Percentiles rank a stretch among this genome's conserved stretches.
phyloP scores from a whole-genome alignment of 2,329 filamentous ascomycete species.

The Botrytis galanthina region DNA sequence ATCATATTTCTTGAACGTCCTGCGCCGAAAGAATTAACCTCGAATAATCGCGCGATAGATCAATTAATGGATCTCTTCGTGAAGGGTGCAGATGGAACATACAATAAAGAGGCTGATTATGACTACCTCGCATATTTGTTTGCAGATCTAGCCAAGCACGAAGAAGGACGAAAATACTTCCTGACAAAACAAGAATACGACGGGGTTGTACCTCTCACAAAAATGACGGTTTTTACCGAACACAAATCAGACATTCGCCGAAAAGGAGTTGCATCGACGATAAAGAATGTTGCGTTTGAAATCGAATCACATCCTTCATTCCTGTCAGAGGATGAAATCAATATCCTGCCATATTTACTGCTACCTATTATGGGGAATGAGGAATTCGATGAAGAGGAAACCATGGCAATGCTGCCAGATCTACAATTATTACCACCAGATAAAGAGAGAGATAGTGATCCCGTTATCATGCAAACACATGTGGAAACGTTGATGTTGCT shows the following conservation, averaged over 20 bases:
- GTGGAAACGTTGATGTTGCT: slow-evolving; percentile 84
- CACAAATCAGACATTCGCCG: slow-evolving; percentile 79
- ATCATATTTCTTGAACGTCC: slow-evolving; percentile 67
- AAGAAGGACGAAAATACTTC: slow-evolving; percentile 73
- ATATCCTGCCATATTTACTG: slow-evolving; percentile 84
- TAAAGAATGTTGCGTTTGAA: slow-evolving; percentile 93
- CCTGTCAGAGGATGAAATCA: slow-evolving; percentile 67
- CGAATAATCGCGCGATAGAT: slow-evolving; percentile 73
- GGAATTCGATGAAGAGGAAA: slow-evolving; percentile 85
- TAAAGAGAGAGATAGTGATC: slow-evolving; percentile 78
- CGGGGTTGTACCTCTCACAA: slow-evolving; percentile 80
- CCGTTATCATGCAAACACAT: slow-evolving; percentile 77
- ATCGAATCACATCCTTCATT: slow-evolving; percentile 68
- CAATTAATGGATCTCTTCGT: slow-evolving; percentile 96
- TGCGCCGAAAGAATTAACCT: slow-evolving; percentile 66
- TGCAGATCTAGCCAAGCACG: slow-evolving; percentile 83
- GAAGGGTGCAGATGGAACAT: slow-evolving; percentile 76
- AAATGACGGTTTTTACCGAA: slow-evolving; percentile 92
- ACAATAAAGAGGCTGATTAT: slow-evolving; percentile 82
- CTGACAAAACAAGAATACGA: slow-evolving; percentile 73
- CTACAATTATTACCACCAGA: slow-evolving; percentile 86
- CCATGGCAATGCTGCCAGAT: slow-evolving; percentile 81
- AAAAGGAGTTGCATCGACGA: slow-evolving; percentile 91
- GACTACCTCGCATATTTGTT: slow-evolving; percentile 95
- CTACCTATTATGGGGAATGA: slow-evolving; percentile 85